These are phyloP conservation scores for Tulasnella sp. DNA, from an alignment of 768 basidiomycete genomes.

Conservation along the genomic window DNA sequence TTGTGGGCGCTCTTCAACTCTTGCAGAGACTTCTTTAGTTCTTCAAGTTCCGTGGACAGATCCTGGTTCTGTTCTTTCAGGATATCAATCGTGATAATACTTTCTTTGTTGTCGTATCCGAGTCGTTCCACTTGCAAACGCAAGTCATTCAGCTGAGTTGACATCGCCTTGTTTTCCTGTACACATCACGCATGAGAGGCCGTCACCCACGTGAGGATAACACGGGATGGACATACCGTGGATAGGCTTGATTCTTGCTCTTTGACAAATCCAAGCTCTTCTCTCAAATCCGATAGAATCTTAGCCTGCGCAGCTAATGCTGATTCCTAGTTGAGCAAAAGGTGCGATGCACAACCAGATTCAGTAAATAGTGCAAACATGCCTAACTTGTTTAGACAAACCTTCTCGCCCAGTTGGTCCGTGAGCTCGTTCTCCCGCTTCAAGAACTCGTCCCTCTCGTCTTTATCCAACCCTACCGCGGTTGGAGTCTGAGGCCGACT, in stretches of 20 bases:
- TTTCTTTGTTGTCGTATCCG: constrained; percentile 93
- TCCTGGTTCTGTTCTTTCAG: constrained; percentile 90
- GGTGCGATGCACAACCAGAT: background rate
- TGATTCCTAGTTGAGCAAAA: constrained; percentile 40
- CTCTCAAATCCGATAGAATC: constrained; percentile 72
- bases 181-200: constrained; percentile 8
- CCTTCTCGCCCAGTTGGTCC: constrained; percentile 77
- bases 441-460: constrained; percentile 95
- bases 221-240: constrained; percentile 36
- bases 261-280: constrained; percentile 80
- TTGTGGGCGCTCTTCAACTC: constrained; percentile 73
- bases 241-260: constrained; percentile 74
- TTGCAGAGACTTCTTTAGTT: constrained; percentile 62
- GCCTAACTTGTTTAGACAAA: constrained; percentile 16
- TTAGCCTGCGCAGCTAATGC: constrained; percentile 69
- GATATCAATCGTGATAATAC: constrained; percentile 81
- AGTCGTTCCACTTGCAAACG: constrained; percentile 82
- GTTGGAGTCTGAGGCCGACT: constrained; percentile 90
- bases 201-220: background rate
- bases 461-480: constrained; percentile 77
- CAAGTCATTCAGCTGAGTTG: constrained; percentile 83
- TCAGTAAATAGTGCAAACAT: background rate
- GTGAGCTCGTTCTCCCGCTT: constrained; percentile 92
- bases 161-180: constrained; percentile 90
- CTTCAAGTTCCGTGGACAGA: constrained; percentile 75